Conservation (phyloP, 805 yeast genomes). For the Ogataea zsoltii region DNA sequence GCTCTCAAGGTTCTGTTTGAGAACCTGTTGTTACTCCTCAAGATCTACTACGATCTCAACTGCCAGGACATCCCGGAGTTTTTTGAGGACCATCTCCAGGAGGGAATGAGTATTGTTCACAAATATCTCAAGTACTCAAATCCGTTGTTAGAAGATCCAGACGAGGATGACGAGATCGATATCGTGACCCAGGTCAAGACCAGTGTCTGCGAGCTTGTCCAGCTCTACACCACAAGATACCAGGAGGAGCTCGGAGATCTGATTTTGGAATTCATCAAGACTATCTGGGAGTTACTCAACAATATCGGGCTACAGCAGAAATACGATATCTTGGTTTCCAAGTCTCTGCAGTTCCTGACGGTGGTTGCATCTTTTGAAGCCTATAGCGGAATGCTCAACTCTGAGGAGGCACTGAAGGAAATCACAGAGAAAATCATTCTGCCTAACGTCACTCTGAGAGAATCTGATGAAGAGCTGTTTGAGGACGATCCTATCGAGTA, state of each 20-base stretch:
- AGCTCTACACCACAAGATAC: constrained; percentile 84
- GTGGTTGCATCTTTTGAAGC: constrained; percentile 72
- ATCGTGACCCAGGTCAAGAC: constrained; percentile 72
- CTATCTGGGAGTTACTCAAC: constrained; percentile 76
- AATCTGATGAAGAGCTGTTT: constrained; percentile 85
- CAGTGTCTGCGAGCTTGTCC: constrained; percentile 79
- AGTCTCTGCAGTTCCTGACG: constrained; percentile 77
- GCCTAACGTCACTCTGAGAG: constrained; percentile 86
- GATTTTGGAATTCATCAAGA: constrained; percentile 75
- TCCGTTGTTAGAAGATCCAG: constrained; percentile 53
- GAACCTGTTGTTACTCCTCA: constrained; percentile 67
- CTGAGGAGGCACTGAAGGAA: constrained; percentile 64
- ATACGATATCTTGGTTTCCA: constrained; percentile 81
- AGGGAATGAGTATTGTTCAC: constrained; percentile 79
- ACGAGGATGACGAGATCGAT: constrained; percentile 70
- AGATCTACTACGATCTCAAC: constrained; percentile 88
- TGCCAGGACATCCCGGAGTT: constrained; percentile 98
- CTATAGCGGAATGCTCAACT: constrained; percentile 63
- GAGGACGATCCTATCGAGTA: constrained; percentile 97
- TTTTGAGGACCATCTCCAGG: constrained; percentile 83
- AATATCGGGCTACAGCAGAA: constrained; percentile 68
- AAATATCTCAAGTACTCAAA: constrained; percentile 70
- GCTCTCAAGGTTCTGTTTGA: constrained; percentile 61
- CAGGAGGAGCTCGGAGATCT: constrained; percentile 87
- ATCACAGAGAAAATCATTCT: constrained; percentile 80